These are phyloP conservation scores for Mycena olivaceomarginata DNA, from an alignment of 768 basidiomycete genomes.

Conservation along the genomic window DNA sequence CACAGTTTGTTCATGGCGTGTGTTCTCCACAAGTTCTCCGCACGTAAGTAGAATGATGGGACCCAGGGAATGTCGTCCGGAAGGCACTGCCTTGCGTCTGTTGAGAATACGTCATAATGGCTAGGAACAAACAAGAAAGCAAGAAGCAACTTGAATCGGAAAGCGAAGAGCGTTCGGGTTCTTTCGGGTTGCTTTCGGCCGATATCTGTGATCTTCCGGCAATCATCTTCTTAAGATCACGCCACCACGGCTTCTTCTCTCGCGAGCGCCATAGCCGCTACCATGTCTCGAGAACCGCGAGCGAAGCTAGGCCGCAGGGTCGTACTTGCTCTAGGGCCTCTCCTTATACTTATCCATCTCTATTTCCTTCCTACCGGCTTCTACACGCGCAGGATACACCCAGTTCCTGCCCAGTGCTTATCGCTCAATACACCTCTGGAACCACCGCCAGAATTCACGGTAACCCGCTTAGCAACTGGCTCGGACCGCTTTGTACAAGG, in stretches of 20 bases:
- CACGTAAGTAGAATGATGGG: no score
- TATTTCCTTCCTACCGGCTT: not conserved
- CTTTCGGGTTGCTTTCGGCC: no score
- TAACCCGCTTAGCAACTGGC: constrained; percentile 39
- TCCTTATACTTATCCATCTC: not conserved
- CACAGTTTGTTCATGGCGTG: no score
- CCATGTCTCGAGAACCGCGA: not conserved
- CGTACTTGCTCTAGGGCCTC: not conserved
- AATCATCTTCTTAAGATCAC: not conserved
- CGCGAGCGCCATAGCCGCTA: not conserved
- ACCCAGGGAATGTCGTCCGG: no score
- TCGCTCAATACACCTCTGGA: constrained; percentile 16
- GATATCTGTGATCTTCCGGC: not conserved
- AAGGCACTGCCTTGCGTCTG: no score
- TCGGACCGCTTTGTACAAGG: constrained; percentile 75
- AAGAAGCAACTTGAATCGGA: no score
- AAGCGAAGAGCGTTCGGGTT: no score
- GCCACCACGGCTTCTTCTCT: not conserved
- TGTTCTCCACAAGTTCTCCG: no score
- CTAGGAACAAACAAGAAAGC: no score
- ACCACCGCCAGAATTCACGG: constrained; percentile 12
- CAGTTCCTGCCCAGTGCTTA: constrained; percentile 16
- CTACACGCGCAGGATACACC: not conserved
- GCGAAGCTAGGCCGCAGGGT: not conserved
- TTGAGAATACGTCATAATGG: no score